Base-by-base conservation (phyloP, 2,329 filamentous ascomycete genomes). In the Sarocladiaceae sp. region DNA sequence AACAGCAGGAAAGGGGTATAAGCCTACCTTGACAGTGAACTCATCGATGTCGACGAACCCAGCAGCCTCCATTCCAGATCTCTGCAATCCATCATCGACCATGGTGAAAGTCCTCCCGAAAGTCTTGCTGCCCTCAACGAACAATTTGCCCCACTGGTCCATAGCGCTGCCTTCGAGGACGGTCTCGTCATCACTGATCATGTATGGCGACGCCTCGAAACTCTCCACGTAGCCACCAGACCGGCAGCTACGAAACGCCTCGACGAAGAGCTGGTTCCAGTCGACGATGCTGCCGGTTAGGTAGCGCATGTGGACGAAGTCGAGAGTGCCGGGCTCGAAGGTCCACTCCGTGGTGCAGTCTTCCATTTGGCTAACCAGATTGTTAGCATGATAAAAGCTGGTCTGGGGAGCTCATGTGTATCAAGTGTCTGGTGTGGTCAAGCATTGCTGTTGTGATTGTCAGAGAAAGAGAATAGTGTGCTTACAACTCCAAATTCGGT, bases 271-370 rank as follows among this genome's bases (percentile, higher is more conserved):
- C 36, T 73, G 68, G 25, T 72, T 71, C 61, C 78, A 83, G 53
- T 80, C 79, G 2, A 70, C 62, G 55, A 83, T 73, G 50, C 72
- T 71, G 20, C 80, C 80, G 2, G 73, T 64, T 55, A 83, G 67
- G 57, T 78, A 71, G 18, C 76, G 74, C 3, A 76, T 76, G 61
- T 83, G 82, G 51, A 85, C 75, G 58, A 76, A 82, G 64, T 86
- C 82, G 58, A 82, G 80, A 17, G 56, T 53, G 56, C 55, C 75
- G 56, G 72, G 68, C 5, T 53, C 12, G 60, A 68, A 80, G 64
- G 68, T 81, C 70, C 71, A 75, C 0, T 68, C 66, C 4, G 60
- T 71, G 54, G 80, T 80, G 42, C 79, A 78, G 60, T 87, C 82
- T 59, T 87, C 84, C 40, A 86, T 77, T 54, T 84, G 58, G 49